These are phyloP conservation scores for Penicillium expansum DNA, from an alignment of 2,329 filamentous ascomycete species.

Conservation along the genomic window DNA sequence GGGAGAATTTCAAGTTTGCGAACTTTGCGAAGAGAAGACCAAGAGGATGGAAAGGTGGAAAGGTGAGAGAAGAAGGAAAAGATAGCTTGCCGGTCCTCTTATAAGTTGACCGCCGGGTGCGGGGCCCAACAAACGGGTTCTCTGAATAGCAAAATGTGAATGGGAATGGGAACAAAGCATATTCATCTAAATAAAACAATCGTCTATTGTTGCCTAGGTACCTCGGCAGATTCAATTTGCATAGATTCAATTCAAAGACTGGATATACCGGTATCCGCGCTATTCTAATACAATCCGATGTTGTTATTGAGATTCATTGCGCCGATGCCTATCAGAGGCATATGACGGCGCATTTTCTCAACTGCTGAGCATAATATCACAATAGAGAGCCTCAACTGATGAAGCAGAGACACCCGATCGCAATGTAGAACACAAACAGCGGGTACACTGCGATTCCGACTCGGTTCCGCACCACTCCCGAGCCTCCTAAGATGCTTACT, in stretches of 20 bases:
- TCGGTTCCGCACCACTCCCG: constrained; percentile 90
- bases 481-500: constrained; percentile 92
- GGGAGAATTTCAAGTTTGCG: neutral
- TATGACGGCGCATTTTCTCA: neutral
- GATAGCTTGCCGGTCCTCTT: constrained; percentile 1
- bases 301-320: constrained; percentile 1
- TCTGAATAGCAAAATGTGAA: neutral
- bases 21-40: constrained; percentile 3
- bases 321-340: neutral
- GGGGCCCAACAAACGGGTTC: constrained; percentile 6
- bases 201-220: neutral
- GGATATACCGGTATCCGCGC: constrained; percentile 8
- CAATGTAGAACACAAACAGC: constrained; percentile 90
- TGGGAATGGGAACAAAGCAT: constrained; percentile 3
- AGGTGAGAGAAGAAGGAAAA: constrained; percentile 1
- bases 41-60: constrained; percentile 2
- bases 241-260: neutral
- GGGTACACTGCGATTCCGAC: constrained; percentile 94
- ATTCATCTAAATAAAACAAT: neutral
- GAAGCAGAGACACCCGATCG: constrained; percentile 91
- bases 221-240: neutral
- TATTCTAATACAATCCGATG: constrained; percentile 4
- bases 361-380: neutral
- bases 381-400: constrained; percentile 65
- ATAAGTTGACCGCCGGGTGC: constrained; percentile 11